Evolutionary conservation across 2,329 filamentous ascomycete species (phyloP).

Genomic region (Beauveria asiatica): DNA sequence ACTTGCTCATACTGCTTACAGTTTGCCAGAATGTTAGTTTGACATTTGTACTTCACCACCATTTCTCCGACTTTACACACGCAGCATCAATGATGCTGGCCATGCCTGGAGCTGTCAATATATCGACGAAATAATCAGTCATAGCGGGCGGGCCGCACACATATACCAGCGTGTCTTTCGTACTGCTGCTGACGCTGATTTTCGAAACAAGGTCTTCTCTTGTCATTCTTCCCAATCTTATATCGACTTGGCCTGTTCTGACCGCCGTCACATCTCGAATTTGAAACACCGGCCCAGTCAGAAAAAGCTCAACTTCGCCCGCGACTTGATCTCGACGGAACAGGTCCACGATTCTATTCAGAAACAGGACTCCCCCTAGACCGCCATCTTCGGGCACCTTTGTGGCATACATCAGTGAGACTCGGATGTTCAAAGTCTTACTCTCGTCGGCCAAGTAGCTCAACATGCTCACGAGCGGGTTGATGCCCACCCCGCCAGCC

Average conservation of each 20-base stretch:
- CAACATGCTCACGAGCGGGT: slow-evolving; percentile 70
- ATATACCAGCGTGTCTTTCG: slow-evolving; percentile 45
- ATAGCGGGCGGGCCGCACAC: slow-evolving; percentile 60
- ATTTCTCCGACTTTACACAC: slow-evolving; percentile 51
- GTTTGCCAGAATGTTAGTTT: neutral
- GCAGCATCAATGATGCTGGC: slow-evolving; percentile 32
- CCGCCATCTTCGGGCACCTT: slow-evolving; percentile 24
- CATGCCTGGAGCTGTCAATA: slow-evolving; percentile 27
- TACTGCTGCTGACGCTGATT: slow-evolving; percentile 24
- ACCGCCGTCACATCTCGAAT: neutral
- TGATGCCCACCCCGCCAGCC: slow-evolving; percentile 76
- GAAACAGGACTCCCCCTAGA: slow-evolving; percentile 38
- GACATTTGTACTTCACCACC: slow-evolving; percentile 42
- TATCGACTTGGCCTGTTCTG: slow-evolving; percentile 9
- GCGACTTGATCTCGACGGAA: slow-evolving; percentile 30
- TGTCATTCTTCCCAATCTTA: slow-evolving; percentile 32
- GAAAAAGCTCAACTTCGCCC: slow-evolving; percentile 38
- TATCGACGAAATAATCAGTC: slow-evolving; percentile 56
- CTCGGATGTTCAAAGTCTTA: slow-evolving; percentile 24
- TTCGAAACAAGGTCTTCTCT: slow-evolving; percentile 33
- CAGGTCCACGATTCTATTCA: slow-evolving; percentile 36
- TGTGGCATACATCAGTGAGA: slow-evolving; percentile 57
- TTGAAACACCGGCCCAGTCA: slow-evolving; percentile 28
- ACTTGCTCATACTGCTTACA: neutral
- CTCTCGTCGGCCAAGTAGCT: slow-evolving; percentile 43